Percentiles rank a stretch among this genome's conserved stretches.
Evolutionary conservation across 306 rosid species (phyloP).

Genomic region (Nissolia schottii): DNA sequence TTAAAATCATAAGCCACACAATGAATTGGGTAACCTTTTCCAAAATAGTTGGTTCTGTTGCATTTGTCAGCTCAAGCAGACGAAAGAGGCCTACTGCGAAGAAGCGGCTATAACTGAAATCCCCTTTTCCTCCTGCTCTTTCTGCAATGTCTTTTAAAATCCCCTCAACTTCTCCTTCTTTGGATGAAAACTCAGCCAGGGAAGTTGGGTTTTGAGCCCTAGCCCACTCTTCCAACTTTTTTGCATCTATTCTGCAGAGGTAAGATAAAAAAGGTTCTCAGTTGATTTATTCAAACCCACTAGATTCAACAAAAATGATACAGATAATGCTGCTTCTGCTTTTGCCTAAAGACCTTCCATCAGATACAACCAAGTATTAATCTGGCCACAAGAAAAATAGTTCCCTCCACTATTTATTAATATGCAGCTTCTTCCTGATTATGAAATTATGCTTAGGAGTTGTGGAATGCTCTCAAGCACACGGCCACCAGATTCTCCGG

Average conservation of each 20-base stretch:
- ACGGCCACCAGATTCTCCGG: not conserved
- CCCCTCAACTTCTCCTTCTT: constrained; percentile 82
- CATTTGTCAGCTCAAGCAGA: constrained; percentile 80
- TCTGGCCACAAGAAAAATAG: not conserved
- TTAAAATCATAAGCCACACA: not conserved
- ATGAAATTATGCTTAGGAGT: not conserved
- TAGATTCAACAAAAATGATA: not conserved
- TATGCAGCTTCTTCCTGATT: not conserved
- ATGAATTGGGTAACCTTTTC: constrained; percentile 63
- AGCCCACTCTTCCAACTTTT: constrained; percentile 91
- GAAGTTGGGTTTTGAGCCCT: constrained; percentile 63
- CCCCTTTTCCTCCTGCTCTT: constrained; percentile 66
- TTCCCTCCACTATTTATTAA: not conserved
- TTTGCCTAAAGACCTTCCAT: not conserved
- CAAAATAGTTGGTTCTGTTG: constrained; percentile 70
- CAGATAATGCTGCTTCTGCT: not conserved
- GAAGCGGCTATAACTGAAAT: constrained; percentile 86
- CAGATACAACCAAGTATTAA: not conserved
- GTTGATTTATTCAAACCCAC: not conserved
- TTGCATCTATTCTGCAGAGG: constrained; percentile 60
- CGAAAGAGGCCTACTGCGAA: constrained; percentile 93
- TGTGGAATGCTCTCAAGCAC: not conserved
- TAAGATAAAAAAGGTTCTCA: constrained; percentile 8
- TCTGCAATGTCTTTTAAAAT: constrained; percentile 67
- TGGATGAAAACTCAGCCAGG: constrained; percentile 71